Percentiles rank a stretch among this genome's conserved stretches.
phyloP scores from a whole-genome alignment of 1,284 basidiomycete species.

The Trichosporon coremiiforme region DNA sequence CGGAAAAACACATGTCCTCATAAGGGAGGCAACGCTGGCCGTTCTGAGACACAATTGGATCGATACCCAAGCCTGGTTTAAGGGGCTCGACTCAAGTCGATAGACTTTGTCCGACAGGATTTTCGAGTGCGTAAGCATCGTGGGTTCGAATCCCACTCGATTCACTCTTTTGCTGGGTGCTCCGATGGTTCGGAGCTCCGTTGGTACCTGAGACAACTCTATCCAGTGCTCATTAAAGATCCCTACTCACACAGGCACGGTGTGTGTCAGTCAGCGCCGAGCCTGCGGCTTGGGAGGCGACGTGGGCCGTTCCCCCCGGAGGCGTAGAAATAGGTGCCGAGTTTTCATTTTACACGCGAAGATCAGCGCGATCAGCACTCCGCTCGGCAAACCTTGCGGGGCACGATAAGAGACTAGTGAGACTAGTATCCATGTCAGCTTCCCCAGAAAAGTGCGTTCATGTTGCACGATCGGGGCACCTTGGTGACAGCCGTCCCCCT shows the following conservation, averaged over 20 bases:
- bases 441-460: not conserved
- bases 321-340: too few species aligned
- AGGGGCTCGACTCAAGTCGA: conserved; percentile 19
- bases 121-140: conserved; percentile 19
- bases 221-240: too few species aligned
- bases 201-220: too few species aligned
- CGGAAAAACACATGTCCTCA: not conserved
- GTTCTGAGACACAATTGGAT: not conserved
- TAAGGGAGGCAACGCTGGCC: not conserved
- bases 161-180: not conserved
- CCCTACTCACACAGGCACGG: too few species aligned
- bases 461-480: not conserved
- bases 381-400: not conserved
- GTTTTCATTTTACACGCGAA: too few species aligned
- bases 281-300: too few species aligned
- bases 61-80: conserved; percentile 18
- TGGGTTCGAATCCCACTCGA: conserved; percentile 19
- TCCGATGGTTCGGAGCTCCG: too few species aligned
- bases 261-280: too few species aligned
- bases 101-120: conserved; percentile 19
- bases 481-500: too few species aligned
- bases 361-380: too few species aligned
- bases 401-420: not conserved
- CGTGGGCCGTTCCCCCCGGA: too few species aligned
- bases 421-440: too few species aligned